phyloP scores from a whole-genome alignment of 352 stramenopile species.

The Phytophthora vignae region DNA sequence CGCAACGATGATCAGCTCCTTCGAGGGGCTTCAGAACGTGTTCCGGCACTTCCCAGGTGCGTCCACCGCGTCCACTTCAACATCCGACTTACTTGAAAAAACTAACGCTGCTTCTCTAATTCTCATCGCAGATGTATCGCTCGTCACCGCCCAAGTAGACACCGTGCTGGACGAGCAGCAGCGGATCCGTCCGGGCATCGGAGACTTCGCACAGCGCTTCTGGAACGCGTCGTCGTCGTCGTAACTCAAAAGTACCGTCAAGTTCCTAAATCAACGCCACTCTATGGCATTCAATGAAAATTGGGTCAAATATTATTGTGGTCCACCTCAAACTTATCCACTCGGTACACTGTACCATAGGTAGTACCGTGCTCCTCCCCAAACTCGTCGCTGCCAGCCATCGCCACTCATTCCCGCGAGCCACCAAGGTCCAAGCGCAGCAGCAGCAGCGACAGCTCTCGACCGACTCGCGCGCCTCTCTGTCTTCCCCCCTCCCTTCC shows the following conservation, averaged over 20 bases:
- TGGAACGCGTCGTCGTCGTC: conserved; percentile 22
- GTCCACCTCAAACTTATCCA: background rate
- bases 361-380: background rate
- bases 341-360: background rate
- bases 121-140: conserved; percentile 31
- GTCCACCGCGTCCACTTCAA: background rate
- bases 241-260: conserved; percentile 14
- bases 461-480: background rate
- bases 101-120: background rate
- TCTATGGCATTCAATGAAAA: background rate
- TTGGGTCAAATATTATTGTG: background rate
- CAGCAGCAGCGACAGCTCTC: background rate
- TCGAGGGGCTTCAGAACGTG: conserved; percentile 47
- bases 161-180: conserved; percentile 46
- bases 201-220: conserved; percentile 51
- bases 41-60: conserved; percentile 51
- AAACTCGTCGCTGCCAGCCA: conserved; percentile 2
- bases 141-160: conserved; percentile 61
- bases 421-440: conserved; percentile 18
- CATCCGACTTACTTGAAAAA: background rate
- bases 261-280: background rate
- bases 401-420: conserved; percentile 54
- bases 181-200: conserved; percentile 46
- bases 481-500: background rate
- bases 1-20: conserved; percentile 49